Conservation (phyloP, 768 basidiomycete species). For the Scleroderma citrinum region DNA sequence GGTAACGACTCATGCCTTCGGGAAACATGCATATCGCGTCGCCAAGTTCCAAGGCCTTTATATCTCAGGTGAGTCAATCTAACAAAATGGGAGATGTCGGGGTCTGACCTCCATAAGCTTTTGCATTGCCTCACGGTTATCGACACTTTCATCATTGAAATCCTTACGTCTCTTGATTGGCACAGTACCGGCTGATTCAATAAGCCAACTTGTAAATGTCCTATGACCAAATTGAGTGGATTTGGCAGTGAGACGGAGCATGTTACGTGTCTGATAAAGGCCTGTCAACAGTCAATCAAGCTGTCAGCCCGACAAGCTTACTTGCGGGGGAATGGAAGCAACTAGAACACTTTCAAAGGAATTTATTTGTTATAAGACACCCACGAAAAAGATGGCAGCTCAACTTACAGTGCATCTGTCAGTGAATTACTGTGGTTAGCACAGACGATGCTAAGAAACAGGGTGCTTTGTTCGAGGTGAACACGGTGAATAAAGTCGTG, state of each 20-base stretch:
- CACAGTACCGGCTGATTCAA: constrained; percentile 82
- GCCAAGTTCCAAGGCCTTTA: constrained; percentile 65
- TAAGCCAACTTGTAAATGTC: constrained; percentile 88
- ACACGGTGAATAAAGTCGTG: background rate
- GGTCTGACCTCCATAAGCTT: constrained; percentile 56
- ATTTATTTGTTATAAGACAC: background rate
- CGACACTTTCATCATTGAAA: constrained; percentile 42
- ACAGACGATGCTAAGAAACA: constrained; percentile 58
- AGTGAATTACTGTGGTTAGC: constrained; percentile 85
- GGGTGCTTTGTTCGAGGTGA: background rate
- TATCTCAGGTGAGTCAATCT: constrained; percentile 8
- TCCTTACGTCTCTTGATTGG: constrained; percentile 79
- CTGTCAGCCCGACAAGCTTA: constrained; percentile 22
- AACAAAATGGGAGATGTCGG: background rate
- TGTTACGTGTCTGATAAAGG: constrained; percentile 54
- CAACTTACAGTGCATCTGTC: constrained; percentile 75
- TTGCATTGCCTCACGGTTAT: constrained; percentile 68
- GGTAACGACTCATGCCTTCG: constrained; percentile 81
- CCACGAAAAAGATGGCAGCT: background rate
- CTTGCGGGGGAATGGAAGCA: constrained; percentile 65
- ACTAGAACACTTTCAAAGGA: constrained; percentile 52
- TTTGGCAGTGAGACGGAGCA: constrained; percentile 84
- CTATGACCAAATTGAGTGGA: constrained; percentile 76
- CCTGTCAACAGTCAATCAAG: constrained; percentile 2
- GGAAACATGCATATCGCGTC: constrained; percentile 83